Base-by-base conservation (phyloP, 352 stramenopile genomes). In the Aphanomyces invadans region DNA sequence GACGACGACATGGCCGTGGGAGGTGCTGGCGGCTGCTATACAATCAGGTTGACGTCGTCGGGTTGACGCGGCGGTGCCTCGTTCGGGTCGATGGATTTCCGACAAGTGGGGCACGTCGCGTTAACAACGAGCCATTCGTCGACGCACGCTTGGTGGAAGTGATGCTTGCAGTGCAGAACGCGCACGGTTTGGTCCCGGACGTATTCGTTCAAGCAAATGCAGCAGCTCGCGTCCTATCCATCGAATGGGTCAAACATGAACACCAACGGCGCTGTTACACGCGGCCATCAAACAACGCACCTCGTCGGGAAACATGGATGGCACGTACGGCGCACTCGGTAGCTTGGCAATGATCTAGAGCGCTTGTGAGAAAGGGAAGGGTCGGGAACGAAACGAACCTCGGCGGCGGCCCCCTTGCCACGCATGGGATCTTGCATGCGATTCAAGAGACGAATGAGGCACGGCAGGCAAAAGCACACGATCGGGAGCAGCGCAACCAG, bases 131-230 rank as follows among this genome's bases (percentile, higher is more conserved):
- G 76, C 87, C 87, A 95, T 71, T 92, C 85, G 73, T 95, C 87
- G 32, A 95, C 83, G 59, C 87, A 95, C n/a, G 93, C 85, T 69
- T 89, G 88, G 71, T 95, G 86, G 74, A 99, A 98, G 69, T 96
- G 86, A 74, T 99, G 96, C n/a, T 85, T 69, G 71, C 96, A 99
- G 11, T 94, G 93, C 62, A 99, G 74, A 33, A 98, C 80, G 42
- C 95, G 84, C 31, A 98, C 76, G 12, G 89, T 74, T 74, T 99
- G 95, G 23, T 87, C 76, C 0, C 65, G 12, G 44, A 90, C 83
- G 71, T 97, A 97, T 45, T 96, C 78, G 66, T 90, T 94, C 23
- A 96, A 68, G 56, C 89, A 97, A 69, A 97, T 96, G 70, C 88
- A 91, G 78, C 91, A 97, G 70, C 82, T 95, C 38, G 80, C 83